phyloP scores from a whole-genome alignment of 2,329 filamentous ascomycete species.

The Pseudocercospora fijiensis region DNA sequence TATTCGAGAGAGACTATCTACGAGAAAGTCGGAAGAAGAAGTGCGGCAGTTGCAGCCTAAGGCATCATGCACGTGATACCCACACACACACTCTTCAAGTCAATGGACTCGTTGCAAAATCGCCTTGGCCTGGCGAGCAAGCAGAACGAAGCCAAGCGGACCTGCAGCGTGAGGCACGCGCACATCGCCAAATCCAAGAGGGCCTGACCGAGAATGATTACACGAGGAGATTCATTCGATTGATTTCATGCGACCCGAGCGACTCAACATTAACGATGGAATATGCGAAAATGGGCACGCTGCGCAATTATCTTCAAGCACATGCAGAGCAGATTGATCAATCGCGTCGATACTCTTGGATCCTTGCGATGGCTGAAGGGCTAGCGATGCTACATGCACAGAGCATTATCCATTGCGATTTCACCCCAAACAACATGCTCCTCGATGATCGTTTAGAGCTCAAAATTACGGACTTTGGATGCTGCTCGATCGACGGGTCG shows the following conservation, averaged over 20 bases:
- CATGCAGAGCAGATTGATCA: neutral
- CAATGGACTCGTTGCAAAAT: slow-evolving; percentile 3
- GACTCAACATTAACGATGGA: slow-evolving; percentile 9
- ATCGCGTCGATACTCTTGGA: neutral
- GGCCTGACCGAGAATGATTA: neutral
- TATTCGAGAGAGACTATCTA: no score
- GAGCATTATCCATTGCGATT: slow-evolving; percentile 9
- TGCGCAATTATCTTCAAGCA: slow-evolving; percentile 1
- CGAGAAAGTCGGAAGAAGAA: no score
- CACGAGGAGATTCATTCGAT: slow-evolving; percentile 8
- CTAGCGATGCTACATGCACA: slow-evolving; percentile 3
- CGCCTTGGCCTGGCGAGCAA: neutral
- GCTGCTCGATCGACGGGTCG: slow-evolving; percentile 4
- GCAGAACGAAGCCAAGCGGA: slow-evolving; percentile 5
- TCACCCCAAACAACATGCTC: slow-evolving; percentile 9
- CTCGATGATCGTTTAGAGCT: slow-evolving; percentile 4
- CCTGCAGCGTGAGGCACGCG: neutral
- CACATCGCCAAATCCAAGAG: neutral
- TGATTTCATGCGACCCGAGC: slow-evolving; percentile 1
- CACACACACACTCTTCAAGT: no score
- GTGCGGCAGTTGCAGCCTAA: no score
- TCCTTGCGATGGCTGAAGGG: slow-evolving; percentile 9
- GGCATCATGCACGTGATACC: no score
- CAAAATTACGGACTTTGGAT: slow-evolving; percentile 9
- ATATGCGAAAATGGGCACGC: slow-evolving; percentile 1